Conservation (phyloP, 768 basidiomycete genomes). For the Calocera cornea region DNA sequence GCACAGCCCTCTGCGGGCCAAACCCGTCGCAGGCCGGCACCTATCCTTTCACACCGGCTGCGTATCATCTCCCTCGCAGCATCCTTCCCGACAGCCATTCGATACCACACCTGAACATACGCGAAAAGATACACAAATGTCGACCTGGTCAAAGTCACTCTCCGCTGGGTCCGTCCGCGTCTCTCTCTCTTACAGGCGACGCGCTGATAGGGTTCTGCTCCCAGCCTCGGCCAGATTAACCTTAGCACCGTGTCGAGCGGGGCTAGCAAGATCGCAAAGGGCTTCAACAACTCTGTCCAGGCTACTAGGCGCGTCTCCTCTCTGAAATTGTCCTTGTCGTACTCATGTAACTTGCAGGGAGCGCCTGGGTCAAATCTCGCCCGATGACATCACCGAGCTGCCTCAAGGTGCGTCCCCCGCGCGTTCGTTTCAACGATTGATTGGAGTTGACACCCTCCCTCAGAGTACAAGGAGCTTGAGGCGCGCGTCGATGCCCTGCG, state of each 20-base stretch:
- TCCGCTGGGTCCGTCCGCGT: neutral
- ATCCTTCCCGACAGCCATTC: neutral
- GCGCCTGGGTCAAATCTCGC: slow-evolving; percentile 72
- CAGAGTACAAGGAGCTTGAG: slow-evolving; percentile 96
- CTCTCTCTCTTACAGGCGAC: neutral
- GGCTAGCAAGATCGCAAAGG: slow-evolving; percentile 49
- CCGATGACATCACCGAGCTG: slow-evolving; percentile 90
- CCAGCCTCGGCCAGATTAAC: slow-evolving; percentile 1
- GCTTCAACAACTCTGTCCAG: slow-evolving; percentile 69
- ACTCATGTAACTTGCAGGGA: slow-evolving; percentile 32
- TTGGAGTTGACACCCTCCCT: neutral
- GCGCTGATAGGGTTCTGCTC: slow-evolving; percentile 2
- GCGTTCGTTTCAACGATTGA: neutral
- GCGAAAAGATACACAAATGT: neutral
- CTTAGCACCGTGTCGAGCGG: slow-evolving; percentile 4
- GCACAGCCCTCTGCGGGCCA: neutral
- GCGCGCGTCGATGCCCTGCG: slow-evolving; percentile 84
- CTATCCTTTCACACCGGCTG: neutral
- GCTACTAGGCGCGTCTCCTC: slow-evolving; percentile 39
- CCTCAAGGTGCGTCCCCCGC: slow-evolving; percentile 50
- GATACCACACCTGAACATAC: neutral
- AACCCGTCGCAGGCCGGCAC: neutral
- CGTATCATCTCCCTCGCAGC: neutral
- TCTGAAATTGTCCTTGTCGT: neutral
- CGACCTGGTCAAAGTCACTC: neutral